Base-by-base conservation (phyloP, 1,139 yeast genomes). In the Yarrowia galli region DNA sequence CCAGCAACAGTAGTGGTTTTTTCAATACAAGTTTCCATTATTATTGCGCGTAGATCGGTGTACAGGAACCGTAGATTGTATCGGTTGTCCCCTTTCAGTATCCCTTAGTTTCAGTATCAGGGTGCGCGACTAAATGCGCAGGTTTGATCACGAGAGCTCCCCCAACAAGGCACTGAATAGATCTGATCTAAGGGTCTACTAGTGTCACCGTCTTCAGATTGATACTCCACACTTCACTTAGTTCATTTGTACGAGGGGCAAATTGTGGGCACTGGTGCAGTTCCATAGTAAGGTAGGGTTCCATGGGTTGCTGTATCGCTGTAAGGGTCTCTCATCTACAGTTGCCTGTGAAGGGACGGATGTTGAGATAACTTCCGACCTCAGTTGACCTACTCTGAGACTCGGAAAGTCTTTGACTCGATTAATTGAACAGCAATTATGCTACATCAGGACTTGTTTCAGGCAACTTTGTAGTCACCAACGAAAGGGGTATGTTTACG, bases 1-100 rank as follows among this genome's bases (percentile, higher is more conserved):
- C 10, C n/a, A 9, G 46, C 15, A 8, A 43, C 25, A 23, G 20
- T 48, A 48, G 53, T 28, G 56, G 56, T 32, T 49, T 49, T 49
- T 40, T 13, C 15, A n/a, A 49, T 8, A 48, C 51, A 45, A 49
- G 56, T 49, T 49, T 49, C 56, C 56, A 49, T n/a, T 49, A 49
- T 43, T 40, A 36, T 36, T 36, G n/a, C 6, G n/a, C 40, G 40
- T 36, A 36, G 40, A 36, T 36, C 16, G 40, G 32, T 28, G 32
- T 28, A 28, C 32, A 5, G 32, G 8, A 28, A 10, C n/a, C 40
- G 40, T 36, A 36, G 40, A 36, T 36, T 36, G 40, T 15, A 36
- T 36, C 40, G 4, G 40, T 15, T 36, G 40, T 13, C 40, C 40
- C n/a, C 18, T 15, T 36, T 15, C 16, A 16, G 45, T 18, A 42